Percentiles rank a stretch among this genome's conserved stretches.
Conservation (phyloP, 2,329 filamentous ascomycete genomes). For the Delphinella strobiligena region DNA sequence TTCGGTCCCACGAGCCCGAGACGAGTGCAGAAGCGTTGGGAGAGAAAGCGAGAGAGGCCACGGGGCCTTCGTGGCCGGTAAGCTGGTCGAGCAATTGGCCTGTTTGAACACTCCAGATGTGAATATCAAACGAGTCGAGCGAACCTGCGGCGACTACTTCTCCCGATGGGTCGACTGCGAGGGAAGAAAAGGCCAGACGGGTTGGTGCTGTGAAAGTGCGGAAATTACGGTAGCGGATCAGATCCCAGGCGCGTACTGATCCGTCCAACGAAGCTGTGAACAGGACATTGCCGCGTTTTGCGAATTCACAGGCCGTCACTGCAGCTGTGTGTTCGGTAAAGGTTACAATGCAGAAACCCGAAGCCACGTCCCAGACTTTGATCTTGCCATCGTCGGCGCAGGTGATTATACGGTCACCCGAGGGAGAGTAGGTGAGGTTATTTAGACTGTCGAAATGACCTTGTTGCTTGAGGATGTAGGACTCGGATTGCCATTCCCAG, state of each 20-base stretch:
- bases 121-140: slow-evolving; percentile 89
- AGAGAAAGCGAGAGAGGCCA: slow-evolving; percentile 78
- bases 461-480: slow-evolving; percentile 96
- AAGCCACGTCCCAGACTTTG: slow-evolving; percentile 95
- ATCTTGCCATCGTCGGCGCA: slow-evolving; percentile 95
- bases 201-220: slow-evolving; percentile 92
- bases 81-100: slow-evolving; percentile 87
- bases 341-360: slow-evolving; percentile 94
- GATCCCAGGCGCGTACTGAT: slow-evolving; percentile 88
- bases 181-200: slow-evolving; percentile 78
- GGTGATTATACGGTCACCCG: slow-evolving; percentile 85
- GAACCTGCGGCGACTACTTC: slow-evolving; percentile 94
- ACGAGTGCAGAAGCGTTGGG: slow-evolving; percentile 74
- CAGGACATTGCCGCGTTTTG: slow-evolving; percentile 86
- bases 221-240: slow-evolving; percentile 94
- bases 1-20: slow-evolving; percentile 93
- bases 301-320: slow-evolving; percentile 88
- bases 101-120: slow-evolving; percentile 97
- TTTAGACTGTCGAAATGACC: slow-evolving; percentile 97
- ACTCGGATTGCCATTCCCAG: slow-evolving; percentile 99
- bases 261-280: slow-evolving; percentile 94
- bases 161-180: slow-evolving; percentile 93
- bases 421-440: slow-evolving; percentile 80
- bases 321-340: slow-evolving; percentile 95
- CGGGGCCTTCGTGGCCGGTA: slow-evolving; percentile 84